These are phyloP conservation scores for Suillus plorans DNA, from an alignment of 768 basidiomycete species.

Conservation along the genomic window DNA sequence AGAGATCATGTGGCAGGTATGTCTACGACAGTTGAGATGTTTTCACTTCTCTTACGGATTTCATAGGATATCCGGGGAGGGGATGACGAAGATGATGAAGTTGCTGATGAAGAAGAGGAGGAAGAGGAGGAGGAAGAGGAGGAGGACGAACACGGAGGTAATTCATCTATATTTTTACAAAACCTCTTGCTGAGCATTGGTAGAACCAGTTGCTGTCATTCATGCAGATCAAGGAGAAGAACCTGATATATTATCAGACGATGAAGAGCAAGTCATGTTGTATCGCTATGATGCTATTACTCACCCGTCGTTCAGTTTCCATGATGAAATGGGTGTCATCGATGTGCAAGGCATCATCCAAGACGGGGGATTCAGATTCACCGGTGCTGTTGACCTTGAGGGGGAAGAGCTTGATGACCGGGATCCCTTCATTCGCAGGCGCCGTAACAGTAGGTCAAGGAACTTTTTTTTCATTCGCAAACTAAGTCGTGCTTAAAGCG, in stretches of 20 bases:
- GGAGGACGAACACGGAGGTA: constrained; percentile 44
- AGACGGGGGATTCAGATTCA: constrained; percentile 56
- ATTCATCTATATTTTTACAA: constrained; percentile 1
- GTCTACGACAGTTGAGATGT: constrained; percentile 12
- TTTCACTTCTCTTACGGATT: neutral
- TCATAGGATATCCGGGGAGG: constrained; percentile 55
- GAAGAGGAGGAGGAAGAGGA: constrained; percentile 61
- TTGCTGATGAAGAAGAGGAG: constrained; percentile 50
- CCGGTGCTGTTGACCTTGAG: constrained; percentile 49
- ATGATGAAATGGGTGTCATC: constrained; percentile 39
- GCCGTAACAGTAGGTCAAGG: constrained; percentile 32
- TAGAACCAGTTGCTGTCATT: constrained; percentile 56
- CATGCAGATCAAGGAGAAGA: constrained; percentile 63
- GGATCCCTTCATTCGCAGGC: constrained; percentile 51
- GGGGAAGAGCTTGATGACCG: constrained; percentile 45
- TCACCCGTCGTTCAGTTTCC: constrained; percentile 34
- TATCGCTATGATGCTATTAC: constrained; percentile 4
- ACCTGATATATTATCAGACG: constrained; percentile 62
- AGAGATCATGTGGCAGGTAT: constrained; percentile 62
- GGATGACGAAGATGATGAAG: constrained; percentile 35
- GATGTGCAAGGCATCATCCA: constrained; percentile 34
- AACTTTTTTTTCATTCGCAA: constrained; percentile 1
- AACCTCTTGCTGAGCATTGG: constrained; percentile 7
- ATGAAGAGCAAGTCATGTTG: constrained; percentile 52
- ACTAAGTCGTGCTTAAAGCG: constrained; percentile 23